phyloP scores from a whole-genome alignment of 139 green algal genomes.

The Desmodesmus armatus region DNA sequence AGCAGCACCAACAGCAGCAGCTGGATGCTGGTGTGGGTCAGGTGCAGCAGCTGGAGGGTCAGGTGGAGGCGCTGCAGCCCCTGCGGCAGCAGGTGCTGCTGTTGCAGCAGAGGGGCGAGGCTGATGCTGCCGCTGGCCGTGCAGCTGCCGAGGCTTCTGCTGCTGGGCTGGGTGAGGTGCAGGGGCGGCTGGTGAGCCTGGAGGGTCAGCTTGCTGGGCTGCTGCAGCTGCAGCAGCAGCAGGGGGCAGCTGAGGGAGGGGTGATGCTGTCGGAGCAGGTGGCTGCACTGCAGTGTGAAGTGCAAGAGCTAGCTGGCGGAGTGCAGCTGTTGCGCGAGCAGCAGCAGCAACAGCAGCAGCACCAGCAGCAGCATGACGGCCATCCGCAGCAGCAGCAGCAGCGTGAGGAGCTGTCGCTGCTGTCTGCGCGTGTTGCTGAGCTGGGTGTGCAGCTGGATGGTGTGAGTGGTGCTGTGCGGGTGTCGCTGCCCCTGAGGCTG shows the following conservation, averaged over 20 bases:
- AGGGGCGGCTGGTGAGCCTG: too few species aligned
- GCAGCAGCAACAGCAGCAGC: conserved; percentile 2
- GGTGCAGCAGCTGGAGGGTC: neutral
- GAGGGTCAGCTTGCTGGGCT: too few species aligned
- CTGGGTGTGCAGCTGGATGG: conserved; percentile 24
- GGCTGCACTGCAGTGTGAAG: neutral
- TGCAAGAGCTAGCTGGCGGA: too few species aligned
- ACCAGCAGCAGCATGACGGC: neutral
- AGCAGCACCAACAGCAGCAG: neutral
- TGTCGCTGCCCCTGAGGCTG: conserved; percentile 30
- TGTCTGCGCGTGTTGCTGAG: neutral
- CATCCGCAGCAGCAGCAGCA: conserved; percentile 7
- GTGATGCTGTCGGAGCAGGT: neutral
- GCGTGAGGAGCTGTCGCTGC: conserved; percentile 1
- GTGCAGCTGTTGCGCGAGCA: neutral
- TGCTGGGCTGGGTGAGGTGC: too few species aligned
- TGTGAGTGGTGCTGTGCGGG: neutral
- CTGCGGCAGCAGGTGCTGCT: neutral
- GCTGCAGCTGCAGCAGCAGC: conserved; percentile 7
- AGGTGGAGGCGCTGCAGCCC: neutral
- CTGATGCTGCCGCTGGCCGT: too few species aligned
- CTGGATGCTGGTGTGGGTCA: too few species aligned
- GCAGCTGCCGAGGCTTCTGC: too few species aligned
- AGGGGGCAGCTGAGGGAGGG: too few species aligned
- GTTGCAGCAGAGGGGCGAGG: neutral